Percentiles rank a stretch among this genome's conserved stretches.
Evolutionary conservation across 257 asterid species (phyloP).

Genomic region (Nicotiana attenuata): DNA sequence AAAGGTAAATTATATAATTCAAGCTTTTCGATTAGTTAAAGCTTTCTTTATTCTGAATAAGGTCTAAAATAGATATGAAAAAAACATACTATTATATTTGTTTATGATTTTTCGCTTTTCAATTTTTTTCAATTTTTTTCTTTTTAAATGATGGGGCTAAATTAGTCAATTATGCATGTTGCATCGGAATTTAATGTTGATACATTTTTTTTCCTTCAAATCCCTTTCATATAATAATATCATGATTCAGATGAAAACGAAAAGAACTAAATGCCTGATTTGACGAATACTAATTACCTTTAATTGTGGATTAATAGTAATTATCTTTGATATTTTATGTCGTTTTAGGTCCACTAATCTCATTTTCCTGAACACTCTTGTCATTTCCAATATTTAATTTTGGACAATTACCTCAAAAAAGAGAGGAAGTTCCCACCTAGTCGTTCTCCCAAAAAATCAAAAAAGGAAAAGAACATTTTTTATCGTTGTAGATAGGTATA

Average conservation of each 20-base stretch:
- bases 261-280: background rate
- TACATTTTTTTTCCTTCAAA: background rate
- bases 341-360: background rate
- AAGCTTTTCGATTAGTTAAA: background rate
- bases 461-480: background rate
- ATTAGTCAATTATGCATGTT: background rate
- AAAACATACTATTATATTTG: background rate
- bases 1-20: background rate
- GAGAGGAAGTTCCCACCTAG: background rate
- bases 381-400: background rate
- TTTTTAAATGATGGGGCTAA: background rate
- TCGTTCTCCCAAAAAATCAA: background rate
- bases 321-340: background rate
- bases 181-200: background rate
- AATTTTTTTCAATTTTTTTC: background rate
- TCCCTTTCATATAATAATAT: background rate
- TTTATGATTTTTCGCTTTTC: background rate
- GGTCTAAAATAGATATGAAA: background rate
- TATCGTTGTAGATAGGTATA: background rate
- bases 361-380: background rate
- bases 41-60: background rate
- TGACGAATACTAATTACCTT: background rate
- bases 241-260: background rate
- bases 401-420: background rate
- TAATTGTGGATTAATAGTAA: background rate